Conservation (phyloP, 495 filamentous ascomycete species). For the Pyrenula massariospora region DNA sequence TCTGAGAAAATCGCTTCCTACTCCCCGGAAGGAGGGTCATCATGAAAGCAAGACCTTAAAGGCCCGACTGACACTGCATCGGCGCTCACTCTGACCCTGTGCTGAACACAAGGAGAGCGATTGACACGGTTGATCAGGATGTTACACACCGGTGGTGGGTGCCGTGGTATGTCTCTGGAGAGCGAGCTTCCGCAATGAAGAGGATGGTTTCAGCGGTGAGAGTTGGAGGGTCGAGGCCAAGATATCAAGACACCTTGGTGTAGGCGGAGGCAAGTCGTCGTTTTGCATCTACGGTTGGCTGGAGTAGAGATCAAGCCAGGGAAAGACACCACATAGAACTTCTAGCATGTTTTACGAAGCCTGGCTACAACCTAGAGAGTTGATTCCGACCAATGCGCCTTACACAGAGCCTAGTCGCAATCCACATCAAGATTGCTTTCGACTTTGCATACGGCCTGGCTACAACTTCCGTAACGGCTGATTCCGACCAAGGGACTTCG, state of each 20-base stretch:
- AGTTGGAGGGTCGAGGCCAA: conserved; percentile 29
- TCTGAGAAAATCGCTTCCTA: conserved; percentile 68
- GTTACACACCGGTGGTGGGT: conserved; percentile 38
- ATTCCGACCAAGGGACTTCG: conserved; percentile 38
- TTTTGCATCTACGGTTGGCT: conserved; percentile 11
- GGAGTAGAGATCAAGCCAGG: conserved; percentile 24
- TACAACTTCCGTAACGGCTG: conserved; percentile 16
- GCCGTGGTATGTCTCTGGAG: conserved; percentile 39
- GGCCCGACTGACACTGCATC: conserved; percentile 23
- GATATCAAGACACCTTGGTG: conserved; percentile 29
- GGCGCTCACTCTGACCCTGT: conserved; percentile 54
- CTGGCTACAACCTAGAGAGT: conserved; percentile 18
- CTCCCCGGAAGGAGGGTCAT: conserved; percentile 24
- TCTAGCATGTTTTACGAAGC: conserved; percentile 9
- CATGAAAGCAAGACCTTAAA: conserved; percentile 12
- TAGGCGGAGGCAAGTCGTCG: conserved; percentile 9
- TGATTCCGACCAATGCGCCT: conserved; percentile 43
- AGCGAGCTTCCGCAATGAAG: conserved; percentile 16
- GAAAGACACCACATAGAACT: conserved; percentile 24
- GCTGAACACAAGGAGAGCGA: conserved; percentile 46
- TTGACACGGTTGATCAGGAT: conserved; percentile 65
- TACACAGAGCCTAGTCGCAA: no score
- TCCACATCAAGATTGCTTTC: no score
- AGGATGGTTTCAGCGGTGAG: conserved; percentile 11
- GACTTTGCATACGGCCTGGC: conserved; percentile 14